phyloP scores from a whole-genome alignment of 345 rosid genomes.

The Eucalyptus tenuipes region DNA sequence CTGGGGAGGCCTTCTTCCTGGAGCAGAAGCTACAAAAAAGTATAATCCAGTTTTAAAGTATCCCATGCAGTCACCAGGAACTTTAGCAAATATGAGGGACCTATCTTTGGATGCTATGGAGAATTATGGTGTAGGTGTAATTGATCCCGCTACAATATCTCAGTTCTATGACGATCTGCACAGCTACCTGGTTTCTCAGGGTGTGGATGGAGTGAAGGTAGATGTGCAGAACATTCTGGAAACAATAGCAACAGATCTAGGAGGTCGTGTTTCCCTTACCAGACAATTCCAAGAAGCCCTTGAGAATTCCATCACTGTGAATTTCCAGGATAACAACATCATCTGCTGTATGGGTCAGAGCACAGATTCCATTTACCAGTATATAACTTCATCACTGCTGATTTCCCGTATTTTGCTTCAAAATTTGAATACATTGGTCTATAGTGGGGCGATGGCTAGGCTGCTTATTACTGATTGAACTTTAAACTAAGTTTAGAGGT shows the following conservation, averaged over 20 bases:
- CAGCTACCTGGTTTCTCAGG: conserved; percentile 33
- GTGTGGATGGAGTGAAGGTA: conserved; percentile 48
- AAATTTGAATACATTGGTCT: not conserved
- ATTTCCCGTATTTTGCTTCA: not conserved
- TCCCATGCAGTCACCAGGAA: conserved; percentile 32
- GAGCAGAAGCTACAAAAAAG: conserved; percentile 14
- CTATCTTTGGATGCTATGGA: conserved; percentile 32
- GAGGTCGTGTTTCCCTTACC: conserved; percentile 36
- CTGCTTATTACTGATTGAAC: not conserved
- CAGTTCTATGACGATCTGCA: conserved; percentile 43
- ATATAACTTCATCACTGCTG: not conserved
- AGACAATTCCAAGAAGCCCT: conserved; percentile 37
- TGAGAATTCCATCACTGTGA: conserved; percentile 30
- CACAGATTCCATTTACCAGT: conserved; percentile 47
- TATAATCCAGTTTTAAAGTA: conserved; percentile 25
- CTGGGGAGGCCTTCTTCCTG: conserved; percentile 57
- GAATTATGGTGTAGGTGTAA: conserved; percentile 32
- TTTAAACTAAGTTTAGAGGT: not conserved
- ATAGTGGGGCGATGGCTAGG: not conserved
- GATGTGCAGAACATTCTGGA: conserved; percentile 49
- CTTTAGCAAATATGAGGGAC: conserved; percentile 34
- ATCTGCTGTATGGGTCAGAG: conserved; percentile 50
- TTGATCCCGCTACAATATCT: conserved; percentile 31
- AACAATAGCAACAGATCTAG: conserved; percentile 23
- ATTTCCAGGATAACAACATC: conserved; percentile 41